These are phyloP conservation scores for Ascomycota sp. DNA, from an alignment of 2,329 filamentous ascomycete species.

Conservation along the genomic window DNA sequence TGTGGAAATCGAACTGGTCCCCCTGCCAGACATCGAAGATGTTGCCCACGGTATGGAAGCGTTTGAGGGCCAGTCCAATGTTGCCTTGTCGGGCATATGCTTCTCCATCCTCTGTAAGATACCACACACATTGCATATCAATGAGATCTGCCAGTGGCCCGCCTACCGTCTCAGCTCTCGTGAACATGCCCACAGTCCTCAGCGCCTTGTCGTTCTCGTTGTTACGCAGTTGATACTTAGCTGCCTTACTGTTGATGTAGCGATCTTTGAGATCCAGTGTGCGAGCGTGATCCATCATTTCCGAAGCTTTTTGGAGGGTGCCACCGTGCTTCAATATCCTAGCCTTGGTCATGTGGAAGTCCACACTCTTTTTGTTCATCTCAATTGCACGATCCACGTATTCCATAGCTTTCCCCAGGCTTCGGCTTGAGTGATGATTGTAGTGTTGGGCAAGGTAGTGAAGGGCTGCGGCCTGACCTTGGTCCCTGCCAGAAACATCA, in stretches of 20 bases:
- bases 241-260: conserved; percentile 95
- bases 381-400: conserved; percentile 72
- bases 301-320: conserved; percentile 57
- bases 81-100: conserved; percentile 69
- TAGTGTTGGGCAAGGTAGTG: conserved; percentile 97
- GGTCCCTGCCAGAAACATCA: conserved; percentile 23
- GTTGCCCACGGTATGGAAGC: conserved; percentile 70
- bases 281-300: conserved; percentile 74
- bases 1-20: conserved; percentile 97
- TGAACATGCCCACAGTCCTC: conserved; percentile 84
- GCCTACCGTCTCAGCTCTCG: conserved; percentile 69
- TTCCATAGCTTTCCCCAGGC: conserved; percentile 61
- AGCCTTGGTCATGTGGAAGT: conserved; percentile 89
- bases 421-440: conserved; percentile 74
- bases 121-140: conserved; percentile 99
- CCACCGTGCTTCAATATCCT: conserved; percentile 85
- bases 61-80: conserved; percentile 70
- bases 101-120: conserved; percentile 83
- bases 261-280: conserved; percentile 75
- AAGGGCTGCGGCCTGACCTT: conserved; percentile 59
- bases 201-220: conserved; percentile 74
- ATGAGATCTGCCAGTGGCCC: conserved; percentile 79
- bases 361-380: conserved; percentile 60
- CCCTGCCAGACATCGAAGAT: conserved; percentile 98
- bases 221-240: conserved; percentile 90